Base-by-base conservation (phyloP, 805 yeast species). In the Nakazawaea ernobii region DNA sequence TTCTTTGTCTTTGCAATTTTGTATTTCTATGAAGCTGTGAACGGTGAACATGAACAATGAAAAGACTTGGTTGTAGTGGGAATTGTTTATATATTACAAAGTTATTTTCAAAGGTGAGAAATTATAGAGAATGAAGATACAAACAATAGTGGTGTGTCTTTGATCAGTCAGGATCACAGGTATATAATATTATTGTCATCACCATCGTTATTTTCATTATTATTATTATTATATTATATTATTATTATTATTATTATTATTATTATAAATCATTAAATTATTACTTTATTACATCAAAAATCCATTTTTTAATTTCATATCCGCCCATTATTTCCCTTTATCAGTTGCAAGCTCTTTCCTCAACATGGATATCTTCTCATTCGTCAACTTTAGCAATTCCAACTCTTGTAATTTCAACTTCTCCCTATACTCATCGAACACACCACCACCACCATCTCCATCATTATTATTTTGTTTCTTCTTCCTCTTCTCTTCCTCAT, bases 1-100 rank as follows among this genome's bases (percentile, higher is more conserved):
- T 94, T 94, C 69, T 76, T 90, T 53, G 62, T 88, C 17, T 94
- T 94, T 66, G 81, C 96, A 8, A 57, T 90, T 32, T 66, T 89
- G 61, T 94, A 94, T 65, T 76, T 92, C 53, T 77, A 79, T 61
- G 87, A 84, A 56, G 92, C 90, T 24, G 58, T 66, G 50, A 55
- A 63, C 49, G 61, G 60, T 27, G 30, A 41, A 30, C 43, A 35
- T 17, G 43, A 39, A 43, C 15, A 27, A 14, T 33, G n/a, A 15
- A 42, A 32, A 15, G 44, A 38, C 32, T 32, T 35, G 20, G 15
- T n/a, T n/a, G n/a, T n/a, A n/a, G 35, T 35, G 13, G 39, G 35
- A 14, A 39, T 43, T 14, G 11, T 32, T 28, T 43, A 37, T 35
- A 33, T 42, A 38, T 32, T 44, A n/a, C 49, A 32, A 26, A 5